Evolutionary conservation across 2,329 filamentous ascomycete genomes (phyloP).

Genomic region (Didymella pinodella): DNA sequence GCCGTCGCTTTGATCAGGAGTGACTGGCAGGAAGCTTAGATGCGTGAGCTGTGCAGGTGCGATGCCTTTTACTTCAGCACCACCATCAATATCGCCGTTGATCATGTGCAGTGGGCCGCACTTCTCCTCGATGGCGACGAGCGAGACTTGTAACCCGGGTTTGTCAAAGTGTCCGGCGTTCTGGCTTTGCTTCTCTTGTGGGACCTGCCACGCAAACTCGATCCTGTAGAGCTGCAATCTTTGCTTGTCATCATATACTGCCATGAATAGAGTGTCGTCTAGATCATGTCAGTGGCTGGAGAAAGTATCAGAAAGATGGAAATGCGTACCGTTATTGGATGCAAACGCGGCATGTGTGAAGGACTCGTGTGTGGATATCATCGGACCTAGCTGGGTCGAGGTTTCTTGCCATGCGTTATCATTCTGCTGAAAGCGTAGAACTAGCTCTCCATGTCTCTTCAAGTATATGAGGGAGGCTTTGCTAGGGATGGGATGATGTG

Average conservation of each 20-base stretch:
- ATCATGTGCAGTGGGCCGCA: slow-evolving; percentile 42
- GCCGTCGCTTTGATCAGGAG: slow-evolving; percentile 67
- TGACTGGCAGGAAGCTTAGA: slow-evolving; percentile 74
- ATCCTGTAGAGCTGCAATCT: slow-evolving; percentile 79
- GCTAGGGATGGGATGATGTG: slow-evolving; percentile 73
- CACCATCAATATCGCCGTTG: slow-evolving; percentile 35
- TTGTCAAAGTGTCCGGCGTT: slow-evolving; percentile 53
- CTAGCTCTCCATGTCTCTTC: slow-evolving; percentile 75
- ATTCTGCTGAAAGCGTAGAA: slow-evolving; percentile 78
- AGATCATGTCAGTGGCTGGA: not conserved
- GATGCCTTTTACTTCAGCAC: slow-evolving; percentile 33
- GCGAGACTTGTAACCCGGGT: slow-evolving; percentile 41
- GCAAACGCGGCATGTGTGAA: slow-evolving; percentile 54
- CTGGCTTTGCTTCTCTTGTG: slow-evolving; percentile 64
- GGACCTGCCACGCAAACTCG: slow-evolving; percentile 74
- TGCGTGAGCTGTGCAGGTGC: slow-evolving; percentile 66
- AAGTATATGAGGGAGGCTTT: slow-evolving; percentile 81
- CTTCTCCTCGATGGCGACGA: slow-evolving; percentile 41
- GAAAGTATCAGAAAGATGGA: too few relatives aligned
- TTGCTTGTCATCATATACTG: slow-evolving; percentile 72
- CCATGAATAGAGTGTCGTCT: slow-evolving; percentile 66
- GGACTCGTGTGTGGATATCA: slow-evolving; percentile 66
- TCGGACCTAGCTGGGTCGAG: slow-evolving; percentile 75
- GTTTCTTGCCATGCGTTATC: slow-evolving; percentile 76
- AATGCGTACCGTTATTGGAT: slow-evolving; percentile 72